phyloP scores from a whole-genome alignment of 2,329 filamentous ascomycete genomes.

The Akanthomyces uredinophilus region DNA sequence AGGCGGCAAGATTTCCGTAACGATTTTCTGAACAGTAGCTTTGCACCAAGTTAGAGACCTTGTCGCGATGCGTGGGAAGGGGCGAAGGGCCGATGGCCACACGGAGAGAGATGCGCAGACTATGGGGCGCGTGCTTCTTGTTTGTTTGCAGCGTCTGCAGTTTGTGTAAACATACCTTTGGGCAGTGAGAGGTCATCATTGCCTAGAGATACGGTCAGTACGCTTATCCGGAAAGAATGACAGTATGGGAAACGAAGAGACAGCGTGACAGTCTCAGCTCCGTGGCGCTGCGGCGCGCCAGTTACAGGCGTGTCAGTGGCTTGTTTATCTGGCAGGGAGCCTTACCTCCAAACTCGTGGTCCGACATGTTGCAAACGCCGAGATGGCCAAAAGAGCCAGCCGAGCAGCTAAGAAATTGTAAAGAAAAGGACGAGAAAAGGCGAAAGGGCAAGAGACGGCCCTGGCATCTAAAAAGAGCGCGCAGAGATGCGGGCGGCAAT shows the following conservation, averaged over 20 bases:
- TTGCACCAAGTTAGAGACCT: constrained; percentile 23
- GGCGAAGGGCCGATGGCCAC: neutral
- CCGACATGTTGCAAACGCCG: constrained; percentile 47
- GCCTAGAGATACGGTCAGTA: constrained; percentile 31
- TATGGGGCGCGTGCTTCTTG: neutral
- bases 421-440: neutral
- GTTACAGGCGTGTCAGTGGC: neutral
- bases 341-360: constrained; percentile 61
- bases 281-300: neutral
- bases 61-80: neutral
- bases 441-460: neutral
- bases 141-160: neutral
- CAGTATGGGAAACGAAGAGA: constrained; percentile 11
- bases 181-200: constrained; percentile 61
- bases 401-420: neutral
- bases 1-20: constrained; percentile 82
- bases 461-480: neutral
- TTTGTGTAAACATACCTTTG: constrained; percentile 46
- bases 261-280: neutral
- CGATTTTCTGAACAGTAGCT: constrained; percentile 78
- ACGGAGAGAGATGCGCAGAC: neutral
- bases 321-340: constrained; percentile 17
- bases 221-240: constrained; percentile 27
- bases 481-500: neutral
- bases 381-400: neutral